Percentiles rank a stretch among this genome's conserved stretches.
phyloP scores from a whole-genome alignment of 2,329 filamentous ascomycete species.

The Chaetomium olivaceum region DNA sequence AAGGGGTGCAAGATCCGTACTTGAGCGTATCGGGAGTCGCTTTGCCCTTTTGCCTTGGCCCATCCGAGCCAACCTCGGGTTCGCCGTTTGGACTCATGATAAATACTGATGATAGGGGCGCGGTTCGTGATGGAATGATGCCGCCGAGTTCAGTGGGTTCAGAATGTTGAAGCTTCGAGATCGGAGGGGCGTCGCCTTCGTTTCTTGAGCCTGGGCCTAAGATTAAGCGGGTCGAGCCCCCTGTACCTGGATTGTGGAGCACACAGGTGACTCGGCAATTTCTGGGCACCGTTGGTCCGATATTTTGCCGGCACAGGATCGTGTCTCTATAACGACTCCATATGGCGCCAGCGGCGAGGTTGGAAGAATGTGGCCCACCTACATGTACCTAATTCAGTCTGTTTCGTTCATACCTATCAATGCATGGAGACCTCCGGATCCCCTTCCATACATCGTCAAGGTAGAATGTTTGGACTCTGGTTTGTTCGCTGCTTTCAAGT shows the following conservation, averaged over 20 bases:
- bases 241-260: background rate
- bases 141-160: background rate
- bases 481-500: too few relatives aligned
- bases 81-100: slow-evolving; percentile 58
- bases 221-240: background rate
- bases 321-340: too few relatives aligned
- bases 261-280: too few relatives aligned
- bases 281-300: too few relatives aligned
- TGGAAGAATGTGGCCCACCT: too few relatives aligned
- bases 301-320: too few relatives aligned
- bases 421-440: too few relatives aligned
- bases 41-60: slow-evolving; percentile 69
- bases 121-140: slow-evolving; percentile 25
- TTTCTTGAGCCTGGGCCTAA: slow-evolving; percentile 2
- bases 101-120: slow-evolving; percentile 31
- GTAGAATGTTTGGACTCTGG: too few relatives aligned
- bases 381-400: too few relatives aligned
- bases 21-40: slow-evolving; percentile 82
- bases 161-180: background rate
- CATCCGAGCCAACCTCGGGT: slow-evolving; percentile 56
- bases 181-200: slow-evolving; percentile 3
- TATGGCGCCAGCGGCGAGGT: too few relatives aligned
- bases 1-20: slow-evolving; percentile 44
- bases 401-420: too few relatives aligned
- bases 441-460: too few relatives aligned